These are phyloP conservation scores for Sordariomycetes sp. DNA, from an alignment of 2,329 filamentous ascomycete genomes.

Conservation along the genomic window DNA sequence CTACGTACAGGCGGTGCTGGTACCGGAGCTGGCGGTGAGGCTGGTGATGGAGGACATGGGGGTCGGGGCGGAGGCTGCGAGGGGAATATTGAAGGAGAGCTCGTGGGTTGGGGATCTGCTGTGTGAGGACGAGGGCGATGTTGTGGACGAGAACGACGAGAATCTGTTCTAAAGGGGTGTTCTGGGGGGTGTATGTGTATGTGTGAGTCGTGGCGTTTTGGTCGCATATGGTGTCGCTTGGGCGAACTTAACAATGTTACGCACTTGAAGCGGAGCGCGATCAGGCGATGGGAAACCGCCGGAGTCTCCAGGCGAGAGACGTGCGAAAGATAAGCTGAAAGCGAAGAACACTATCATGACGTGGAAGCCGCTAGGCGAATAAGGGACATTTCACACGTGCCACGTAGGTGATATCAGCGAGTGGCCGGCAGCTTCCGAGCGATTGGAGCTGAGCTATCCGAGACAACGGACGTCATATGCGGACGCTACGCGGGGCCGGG, in stretches of 20 bases:
- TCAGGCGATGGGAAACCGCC: neutral
- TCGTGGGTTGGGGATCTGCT: constrained; percentile 56
- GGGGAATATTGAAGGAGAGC: constrained; percentile 54
- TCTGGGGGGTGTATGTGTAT: neutral
- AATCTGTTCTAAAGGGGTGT: neutral
- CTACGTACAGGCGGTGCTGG: constrained; percentile 65
- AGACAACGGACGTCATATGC: neutral
- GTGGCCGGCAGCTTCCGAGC: neutral
- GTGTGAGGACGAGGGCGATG: constrained; percentile 46
- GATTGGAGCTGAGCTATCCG: neutral
- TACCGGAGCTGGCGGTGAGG: constrained; percentile 55
- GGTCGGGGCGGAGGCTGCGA: constrained; percentile 29
- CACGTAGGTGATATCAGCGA: neutral
- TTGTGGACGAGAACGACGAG: constrained; percentile 16
- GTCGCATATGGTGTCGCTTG: neutral
- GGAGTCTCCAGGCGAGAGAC: neutral
- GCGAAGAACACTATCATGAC: neutral
- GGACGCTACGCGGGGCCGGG: neutral
- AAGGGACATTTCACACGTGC: neutral
- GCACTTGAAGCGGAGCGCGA: too few relatives aligned
- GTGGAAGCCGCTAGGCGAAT: neutral
- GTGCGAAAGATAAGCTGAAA: neutral
- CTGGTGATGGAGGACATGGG: constrained; percentile 48
- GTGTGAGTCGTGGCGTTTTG: neutral
- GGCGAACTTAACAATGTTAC: neutral